phyloP scores from a whole-genome alignment of 2,329 filamentous ascomycete genomes.

The Iodosphaeria phyllophila region DNA sequence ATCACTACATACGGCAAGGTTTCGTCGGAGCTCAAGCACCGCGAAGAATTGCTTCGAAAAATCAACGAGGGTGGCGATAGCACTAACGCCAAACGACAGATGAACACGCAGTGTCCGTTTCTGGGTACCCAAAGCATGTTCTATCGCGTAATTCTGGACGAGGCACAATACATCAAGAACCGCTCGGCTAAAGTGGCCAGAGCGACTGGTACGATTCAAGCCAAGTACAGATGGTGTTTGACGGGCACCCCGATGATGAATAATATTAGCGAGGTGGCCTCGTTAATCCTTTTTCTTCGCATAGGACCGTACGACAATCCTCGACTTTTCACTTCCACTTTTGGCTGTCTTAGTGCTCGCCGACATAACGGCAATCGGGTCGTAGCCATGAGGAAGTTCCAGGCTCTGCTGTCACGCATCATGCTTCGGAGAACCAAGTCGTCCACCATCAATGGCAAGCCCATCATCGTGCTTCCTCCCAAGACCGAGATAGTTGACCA shows the following conservation, averaged over 20 bases:
- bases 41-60: constrained; percentile 35
- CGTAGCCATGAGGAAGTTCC: constrained; percentile 53
- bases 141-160: constrained; percentile 58
- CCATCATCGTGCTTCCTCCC: constrained; percentile 49
- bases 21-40: constrained; percentile 45
- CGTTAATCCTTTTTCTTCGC: constrained; percentile 56
- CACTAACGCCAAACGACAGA: constrained; percentile 17
- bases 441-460: constrained; percentile 61
- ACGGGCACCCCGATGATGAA: constrained; percentile 88
- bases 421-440: constrained; percentile 70
- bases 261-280: constrained; percentile 56
- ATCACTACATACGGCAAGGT: constrained; percentile 62
- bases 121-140: constrained; percentile 41
- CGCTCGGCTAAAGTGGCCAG: constrained; percentile 39
- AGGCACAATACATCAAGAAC: constrained; percentile 71
- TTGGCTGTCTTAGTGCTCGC: constrained; percentile 14
- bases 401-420: constrained; percentile 58
- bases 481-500: constrained; percentile 43
- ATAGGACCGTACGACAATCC: constrained; percentile 57
- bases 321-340: constrained; percentile 38
- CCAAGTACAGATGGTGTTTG: constrained; percentile 52
- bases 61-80: constrained; percentile 26
- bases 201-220: constrained; percentile 37
- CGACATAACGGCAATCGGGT: constrained; percentile 27
- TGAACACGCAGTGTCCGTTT: constrained; percentile 28